phyloP scores from a whole-genome alignment of 352 stramenopile species.

The Phytophthora cryptogea region DNA sequence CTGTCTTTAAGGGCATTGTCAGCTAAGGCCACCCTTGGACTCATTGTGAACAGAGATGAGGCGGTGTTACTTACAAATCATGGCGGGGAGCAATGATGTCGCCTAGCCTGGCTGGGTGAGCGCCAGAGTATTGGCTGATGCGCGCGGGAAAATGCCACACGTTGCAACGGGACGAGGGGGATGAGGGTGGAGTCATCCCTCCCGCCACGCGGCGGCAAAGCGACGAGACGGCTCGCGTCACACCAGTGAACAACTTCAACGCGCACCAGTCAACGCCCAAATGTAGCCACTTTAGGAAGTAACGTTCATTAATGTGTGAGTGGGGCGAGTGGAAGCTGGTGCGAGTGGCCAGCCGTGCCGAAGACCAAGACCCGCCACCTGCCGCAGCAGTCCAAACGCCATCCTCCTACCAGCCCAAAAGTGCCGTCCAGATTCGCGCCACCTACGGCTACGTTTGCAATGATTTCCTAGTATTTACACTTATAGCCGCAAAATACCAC shows the following conservation, averaged over 20 bases:
- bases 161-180: too few species aligned
- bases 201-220: slow-evolving; percentile 7
- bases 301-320: background rate
- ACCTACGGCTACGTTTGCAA: too few species aligned
- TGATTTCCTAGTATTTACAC: too few species aligned
- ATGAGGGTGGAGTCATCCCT: background rate
- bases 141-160: background rate
- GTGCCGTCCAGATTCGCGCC: too few species aligned
- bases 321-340: background rate
- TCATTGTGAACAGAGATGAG: background rate
- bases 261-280: background rate
- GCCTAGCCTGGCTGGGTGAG: too few species aligned
- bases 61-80: background rate
- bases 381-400: too few species aligned
- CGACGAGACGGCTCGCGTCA: background rate
- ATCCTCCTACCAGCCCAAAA: too few species aligned
- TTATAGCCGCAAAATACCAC: too few species aligned
- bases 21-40: too few species aligned
- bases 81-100: background rate
- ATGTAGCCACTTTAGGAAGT: background rate
- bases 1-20: too few species aligned
- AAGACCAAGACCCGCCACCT: background rate
- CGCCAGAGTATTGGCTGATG: background rate
- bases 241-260: slow-evolving; percentile 1
- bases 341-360: background rate